Evolutionary conservation across 768 basidiomycete species (phyloP).

Genomic region (Phlebiopsis flavidoalba): DNA sequence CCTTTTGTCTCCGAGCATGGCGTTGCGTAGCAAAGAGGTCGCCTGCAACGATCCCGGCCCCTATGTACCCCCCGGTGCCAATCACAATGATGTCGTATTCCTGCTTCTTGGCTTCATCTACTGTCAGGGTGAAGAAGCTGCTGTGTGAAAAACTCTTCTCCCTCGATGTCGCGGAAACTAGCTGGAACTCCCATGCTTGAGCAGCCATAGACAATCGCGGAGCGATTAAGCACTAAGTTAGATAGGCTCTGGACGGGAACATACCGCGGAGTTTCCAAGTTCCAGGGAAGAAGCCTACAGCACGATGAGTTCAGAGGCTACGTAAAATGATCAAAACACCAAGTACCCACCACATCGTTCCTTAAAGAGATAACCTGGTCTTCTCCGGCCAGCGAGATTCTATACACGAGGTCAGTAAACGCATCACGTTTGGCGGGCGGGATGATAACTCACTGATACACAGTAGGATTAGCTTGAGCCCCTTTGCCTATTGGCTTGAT

Average conservation of each 20-base stretch:
- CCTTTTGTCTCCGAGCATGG: neutral
- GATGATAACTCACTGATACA: neutral
- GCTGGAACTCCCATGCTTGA: neutral
- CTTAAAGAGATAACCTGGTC: neutral
- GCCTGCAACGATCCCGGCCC: slow-evolving; percentile 21
- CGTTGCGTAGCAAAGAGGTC: slow-evolving; percentile 21
- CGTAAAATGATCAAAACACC: neutral
- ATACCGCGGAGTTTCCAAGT: neutral
- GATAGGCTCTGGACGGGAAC: neutral
- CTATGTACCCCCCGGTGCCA: slow-evolving; percentile 21
- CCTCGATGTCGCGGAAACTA: neutral
- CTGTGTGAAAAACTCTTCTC: neutral
- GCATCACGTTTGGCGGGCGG: neutral
- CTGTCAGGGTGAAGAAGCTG: neutral
- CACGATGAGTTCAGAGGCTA: neutral
- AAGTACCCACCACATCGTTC: neutral
- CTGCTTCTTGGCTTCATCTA: neutral
- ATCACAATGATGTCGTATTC: slow-evolving; percentile 20
- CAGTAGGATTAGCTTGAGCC: neutral
- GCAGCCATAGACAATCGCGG: neutral
- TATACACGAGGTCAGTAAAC: neutral
- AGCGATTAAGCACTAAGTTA: neutral
- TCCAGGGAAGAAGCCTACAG: neutral
- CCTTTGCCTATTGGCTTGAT: neutral
- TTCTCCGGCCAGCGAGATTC: neutral